These are phyloP conservation scores for Pseudogymnoascus sp. DNA, from an alignment of 2,329 filamentous ascomycete species.

Conservation along the genomic window DNA sequence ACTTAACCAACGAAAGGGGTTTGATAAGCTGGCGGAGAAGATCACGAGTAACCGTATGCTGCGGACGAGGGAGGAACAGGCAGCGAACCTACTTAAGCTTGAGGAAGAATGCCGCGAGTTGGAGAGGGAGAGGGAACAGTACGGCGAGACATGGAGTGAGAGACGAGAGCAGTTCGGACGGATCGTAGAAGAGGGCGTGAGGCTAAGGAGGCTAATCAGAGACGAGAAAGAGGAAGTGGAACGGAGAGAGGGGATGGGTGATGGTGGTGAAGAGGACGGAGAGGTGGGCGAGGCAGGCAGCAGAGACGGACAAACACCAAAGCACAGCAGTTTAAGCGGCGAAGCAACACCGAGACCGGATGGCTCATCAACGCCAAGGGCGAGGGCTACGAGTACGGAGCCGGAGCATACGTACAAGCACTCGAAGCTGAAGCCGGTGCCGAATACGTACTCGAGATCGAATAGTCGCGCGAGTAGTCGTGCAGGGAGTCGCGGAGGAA, in stretches of 20 bases:
- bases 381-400: conserved; percentile 27
- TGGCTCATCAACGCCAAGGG: conserved; percentile 22
- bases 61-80: conserved; percentile 76
- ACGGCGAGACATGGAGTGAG: conserved; percentile 76
- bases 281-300: conserved; percentile 48
- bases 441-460: conserved; percentile 16
- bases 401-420: conserved; percentile 29
- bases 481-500: conserved; percentile 29
- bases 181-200: conserved; percentile 86
- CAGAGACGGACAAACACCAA: conserved; percentile 42
- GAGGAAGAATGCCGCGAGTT: conserved; percentile 83
- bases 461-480: conserved; percentile 8
- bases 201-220: conserved; percentile 74
- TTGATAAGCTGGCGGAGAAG: conserved; percentile 80
- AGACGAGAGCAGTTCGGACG: conserved; percentile 76
- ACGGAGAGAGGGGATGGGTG: conserved; percentile 72
- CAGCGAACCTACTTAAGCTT: conserved; percentile 67
- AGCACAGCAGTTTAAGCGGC: conserved; percentile 38
- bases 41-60: conserved; percentile 76
- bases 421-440: conserved; percentile 29
- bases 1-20: conserved; percentile 70
- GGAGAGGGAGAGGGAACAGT: conserved; percentile 73
- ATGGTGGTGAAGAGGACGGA: conserved; percentile 45
- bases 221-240: conserved; percentile 96
- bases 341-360: conserved; percentile 42